Conservation (phyloP, 371 early-diverging fungal genomes). For the Syncephalastrum sp. region DNA sequence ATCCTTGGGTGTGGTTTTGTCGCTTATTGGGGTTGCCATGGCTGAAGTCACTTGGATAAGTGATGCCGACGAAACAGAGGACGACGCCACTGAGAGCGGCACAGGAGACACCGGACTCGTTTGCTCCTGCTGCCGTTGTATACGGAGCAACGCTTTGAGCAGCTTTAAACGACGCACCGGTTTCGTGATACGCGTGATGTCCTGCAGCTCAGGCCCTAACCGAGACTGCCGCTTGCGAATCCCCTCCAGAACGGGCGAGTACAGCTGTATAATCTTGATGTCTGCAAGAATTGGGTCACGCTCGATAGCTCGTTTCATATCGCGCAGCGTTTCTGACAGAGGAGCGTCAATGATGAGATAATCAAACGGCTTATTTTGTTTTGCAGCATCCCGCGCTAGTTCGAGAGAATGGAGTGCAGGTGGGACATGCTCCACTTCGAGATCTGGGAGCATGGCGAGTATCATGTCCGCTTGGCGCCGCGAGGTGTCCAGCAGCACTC, state of each 20-base stretch:
- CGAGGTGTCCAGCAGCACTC: slow-evolving; percentile 30
- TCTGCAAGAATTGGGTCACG: slow-evolving; percentile 11
- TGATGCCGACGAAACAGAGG: too few relatives aligned
- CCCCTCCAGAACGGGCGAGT: slow-evolving; percentile 35
- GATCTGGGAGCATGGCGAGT: slow-evolving; percentile 22
- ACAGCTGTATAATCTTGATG: slow-evolving; percentile 25
- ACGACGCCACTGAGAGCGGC: too few relatives aligned
- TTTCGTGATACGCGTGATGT: slow-evolving; percentile 47
- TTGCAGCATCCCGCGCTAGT: slow-evolving; percentile 1
- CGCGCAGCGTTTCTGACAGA: slow-evolving; percentile 14
- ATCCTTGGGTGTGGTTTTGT: not conserved
- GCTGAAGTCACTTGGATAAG: not conserved
- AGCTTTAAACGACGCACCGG: slow-evolving; percentile 51
- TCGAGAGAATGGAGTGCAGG: slow-evolving; percentile 17
- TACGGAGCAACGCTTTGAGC: slow-evolving; percentile 27
- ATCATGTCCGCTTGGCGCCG: slow-evolving; percentile 29
- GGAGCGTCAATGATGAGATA: slow-evolving; percentile 37
- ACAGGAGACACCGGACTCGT: too few relatives aligned
- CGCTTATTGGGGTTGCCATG: not conserved
- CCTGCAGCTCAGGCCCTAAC: slow-evolving; percentile 5
- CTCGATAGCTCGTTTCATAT: slow-evolving; percentile 19
- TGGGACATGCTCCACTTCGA: slow-evolving; percentile 13
- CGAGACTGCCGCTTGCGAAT: slow-evolving; percentile 11
- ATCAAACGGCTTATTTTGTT: slow-evolving; percentile 18
- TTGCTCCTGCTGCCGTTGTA: not conserved